A percentile compares a stretch with the other conserved stretches of the same genome.
Conservation (phyloP, 805 yeast genomes). For the Lipomyces lipofer region DNA sequence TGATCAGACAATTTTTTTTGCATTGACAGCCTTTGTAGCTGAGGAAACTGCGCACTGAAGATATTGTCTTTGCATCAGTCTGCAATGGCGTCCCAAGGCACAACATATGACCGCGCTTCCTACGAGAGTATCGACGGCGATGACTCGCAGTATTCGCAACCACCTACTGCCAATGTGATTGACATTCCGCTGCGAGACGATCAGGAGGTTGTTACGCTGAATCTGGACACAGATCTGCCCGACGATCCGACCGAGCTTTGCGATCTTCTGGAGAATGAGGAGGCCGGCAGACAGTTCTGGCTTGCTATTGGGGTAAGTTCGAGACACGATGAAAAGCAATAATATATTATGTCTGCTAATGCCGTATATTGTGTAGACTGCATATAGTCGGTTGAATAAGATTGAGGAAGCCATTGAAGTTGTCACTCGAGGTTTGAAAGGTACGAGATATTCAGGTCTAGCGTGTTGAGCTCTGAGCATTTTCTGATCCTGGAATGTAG, state of each 20-base stretch:
- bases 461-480: not conserved
- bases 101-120: too few relatives aligned
- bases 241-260: constrained; percentile 86
- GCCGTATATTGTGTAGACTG: constrained; percentile 46
- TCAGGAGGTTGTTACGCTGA: constrained; percentile 84
- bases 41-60: too few relatives aligned
- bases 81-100: too few relatives aligned
- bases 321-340: too few relatives aligned
- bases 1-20: too few relatives aligned
- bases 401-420: constrained; percentile 64
- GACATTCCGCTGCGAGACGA: constrained; percentile 76
- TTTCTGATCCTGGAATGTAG: not conserved
- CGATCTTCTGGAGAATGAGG: constrained; percentile 75
- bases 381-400: constrained; percentile 66
- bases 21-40: too few relatives aligned
- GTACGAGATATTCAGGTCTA: constrained; percentile 1
- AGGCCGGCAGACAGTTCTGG: constrained; percentile 78
- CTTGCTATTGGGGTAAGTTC: constrained; percentile 58
- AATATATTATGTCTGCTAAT: not conserved
- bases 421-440: constrained; percentile 57
- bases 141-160: not conserved
- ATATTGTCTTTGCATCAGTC: too few relatives aligned
- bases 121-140: constrained; percentile 11
- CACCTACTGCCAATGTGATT: constrained; percentile 39
- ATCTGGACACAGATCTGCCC: constrained; percentile 76